phyloP scores from a whole-genome alignment of 2,329 filamentous ascomycete genomes.

The Colletotrichum camelliae region DNA sequence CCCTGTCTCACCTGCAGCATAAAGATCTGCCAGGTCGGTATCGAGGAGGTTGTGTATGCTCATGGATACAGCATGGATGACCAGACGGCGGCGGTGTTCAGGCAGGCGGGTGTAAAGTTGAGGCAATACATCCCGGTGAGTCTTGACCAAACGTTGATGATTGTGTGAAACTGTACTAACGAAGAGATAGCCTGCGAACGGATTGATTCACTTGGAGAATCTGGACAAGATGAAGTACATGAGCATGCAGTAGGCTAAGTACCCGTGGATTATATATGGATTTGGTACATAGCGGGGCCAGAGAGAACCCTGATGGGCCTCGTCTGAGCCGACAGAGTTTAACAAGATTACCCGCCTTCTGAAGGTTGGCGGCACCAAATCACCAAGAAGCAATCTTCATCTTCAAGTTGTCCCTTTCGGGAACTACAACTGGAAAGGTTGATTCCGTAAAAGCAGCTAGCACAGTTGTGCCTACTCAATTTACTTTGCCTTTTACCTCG shows the following conservation, averaged over 20 bases:
- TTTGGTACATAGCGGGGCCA: neutral
- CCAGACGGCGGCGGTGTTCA: constrained; percentile 81
- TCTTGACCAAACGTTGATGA: constrained; percentile 26
- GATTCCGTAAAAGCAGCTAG: neutral
- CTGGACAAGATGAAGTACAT: constrained; percentile 55
- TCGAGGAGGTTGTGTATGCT: constrained; percentile 93
- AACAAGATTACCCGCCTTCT: neutral
- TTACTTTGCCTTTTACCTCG: neutral
- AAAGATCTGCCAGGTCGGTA: constrained; percentile 97
- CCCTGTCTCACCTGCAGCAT: constrained; percentile 97
- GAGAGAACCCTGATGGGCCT: neutral
- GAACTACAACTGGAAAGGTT: neutral
- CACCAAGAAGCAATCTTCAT: neutral
- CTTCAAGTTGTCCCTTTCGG: neutral
- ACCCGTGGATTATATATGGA: neutral
- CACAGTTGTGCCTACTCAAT: neutral
- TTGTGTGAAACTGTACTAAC: constrained; percentile 23
- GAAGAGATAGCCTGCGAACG: constrained; percentile 61
- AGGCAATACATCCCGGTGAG: constrained; percentile 87
- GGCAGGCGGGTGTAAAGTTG: constrained; percentile 81
- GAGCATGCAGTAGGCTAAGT: neutral
- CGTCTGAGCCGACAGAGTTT: neutral
- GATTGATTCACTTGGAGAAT: constrained; percentile 68
- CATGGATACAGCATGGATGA: constrained; percentile 95
- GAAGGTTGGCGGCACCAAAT: neutral